Evolutionary conservation across 2,329 filamentous ascomycete species (phyloP).

Genomic region (Pseudocercospora ulei): DNA sequence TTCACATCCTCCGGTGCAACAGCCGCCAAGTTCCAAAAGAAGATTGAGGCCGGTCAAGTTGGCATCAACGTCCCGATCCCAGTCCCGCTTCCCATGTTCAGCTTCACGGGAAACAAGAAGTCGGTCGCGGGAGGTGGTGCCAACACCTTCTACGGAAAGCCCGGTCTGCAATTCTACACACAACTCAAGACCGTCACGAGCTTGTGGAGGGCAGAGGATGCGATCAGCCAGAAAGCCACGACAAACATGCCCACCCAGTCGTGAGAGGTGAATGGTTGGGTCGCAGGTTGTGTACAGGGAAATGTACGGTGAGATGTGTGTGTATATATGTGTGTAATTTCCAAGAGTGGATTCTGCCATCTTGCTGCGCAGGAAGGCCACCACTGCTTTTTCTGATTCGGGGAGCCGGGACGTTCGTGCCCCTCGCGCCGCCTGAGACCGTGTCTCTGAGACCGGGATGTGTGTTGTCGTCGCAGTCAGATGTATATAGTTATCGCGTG

Average conservation of each 20-base stretch:
- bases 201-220: slow-evolving; percentile 78
- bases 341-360: too few species aligned
- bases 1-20: slow-evolving; percentile 71
- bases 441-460: too few species aligned
- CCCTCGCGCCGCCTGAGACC: too few species aligned
- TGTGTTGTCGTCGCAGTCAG: too few species aligned
- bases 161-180: slow-evolving; percentile 88
- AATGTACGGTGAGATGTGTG: background rate
- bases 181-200: slow-evolving; percentile 96
- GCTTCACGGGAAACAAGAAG: slow-evolving; percentile 61
- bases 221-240: slow-evolving; percentile 70
- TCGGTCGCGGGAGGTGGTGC: slow-evolving; percentile 83
- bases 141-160: slow-evolving; percentile 90
- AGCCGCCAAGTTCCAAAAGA: slow-evolving; percentile 65
- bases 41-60: slow-evolving; percentile 76
- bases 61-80: slow-evolving; percentile 78
- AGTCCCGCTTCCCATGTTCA: slow-evolving; percentile 41
- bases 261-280: slow-evolving; percentile 14
- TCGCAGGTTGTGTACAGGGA: background rate
- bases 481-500: too few species aligned
- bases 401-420: too few species aligned
- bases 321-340: too few species aligned
- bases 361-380: too few species aligned
- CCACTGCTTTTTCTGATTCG: too few species aligned
- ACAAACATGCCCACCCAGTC: slow-evolving; percentile 74